These are phyloP conservation scores for Talaromyces sp. DNA, from an alignment of 2,329 filamentous ascomycete species.

Conservation along the genomic window DNA sequence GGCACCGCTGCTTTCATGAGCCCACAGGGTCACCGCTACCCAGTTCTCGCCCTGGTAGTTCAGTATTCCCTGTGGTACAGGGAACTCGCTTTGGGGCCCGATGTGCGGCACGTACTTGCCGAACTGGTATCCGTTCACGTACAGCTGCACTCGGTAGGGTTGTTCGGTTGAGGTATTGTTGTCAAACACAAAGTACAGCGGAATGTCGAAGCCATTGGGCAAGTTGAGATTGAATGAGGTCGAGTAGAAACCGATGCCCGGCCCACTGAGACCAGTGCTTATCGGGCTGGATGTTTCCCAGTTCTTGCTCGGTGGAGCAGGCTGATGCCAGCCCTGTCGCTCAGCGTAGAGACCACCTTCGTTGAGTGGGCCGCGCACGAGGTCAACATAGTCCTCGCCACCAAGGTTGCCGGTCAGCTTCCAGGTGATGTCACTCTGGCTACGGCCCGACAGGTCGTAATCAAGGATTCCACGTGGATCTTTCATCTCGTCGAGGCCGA, in stretches of 20 bases:
- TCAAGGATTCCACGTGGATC: constrained; percentile 51
- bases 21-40: constrained; percentile 65
- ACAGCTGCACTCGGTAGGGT: constrained; percentile 59
- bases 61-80: constrained; percentile 68
- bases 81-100: constrained; percentile 67
- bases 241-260: constrained; percentile 51
- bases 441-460: constrained; percentile 35
- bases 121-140: constrained; percentile 72
- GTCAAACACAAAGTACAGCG: constrained; percentile 48
- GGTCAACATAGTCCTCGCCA: constrained; percentile 51
- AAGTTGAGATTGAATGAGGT: constrained; percentile 48
- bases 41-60: constrained; percentile 67
- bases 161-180: constrained; percentile 44
- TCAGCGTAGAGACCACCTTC: constrained; percentile 54
- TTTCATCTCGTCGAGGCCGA: constrained; percentile 57
- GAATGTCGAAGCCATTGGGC: constrained; percentile 51
- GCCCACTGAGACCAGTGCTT: constrained; percentile 30
- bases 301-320: constrained; percentile 28
- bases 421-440: constrained; percentile 39
- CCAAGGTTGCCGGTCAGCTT: constrained; percentile 57
- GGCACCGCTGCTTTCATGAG: constrained; percentile 52
- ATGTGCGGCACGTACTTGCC: constrained; percentile 63
- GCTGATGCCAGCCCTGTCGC: constrained; percentile 52
- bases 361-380: constrained; percentile 50
- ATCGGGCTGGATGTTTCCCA: constrained; percentile 32